Conservation (phyloP, 1,284 basidiomycete genomes). For the Ganoderma resinaceum region DNA sequence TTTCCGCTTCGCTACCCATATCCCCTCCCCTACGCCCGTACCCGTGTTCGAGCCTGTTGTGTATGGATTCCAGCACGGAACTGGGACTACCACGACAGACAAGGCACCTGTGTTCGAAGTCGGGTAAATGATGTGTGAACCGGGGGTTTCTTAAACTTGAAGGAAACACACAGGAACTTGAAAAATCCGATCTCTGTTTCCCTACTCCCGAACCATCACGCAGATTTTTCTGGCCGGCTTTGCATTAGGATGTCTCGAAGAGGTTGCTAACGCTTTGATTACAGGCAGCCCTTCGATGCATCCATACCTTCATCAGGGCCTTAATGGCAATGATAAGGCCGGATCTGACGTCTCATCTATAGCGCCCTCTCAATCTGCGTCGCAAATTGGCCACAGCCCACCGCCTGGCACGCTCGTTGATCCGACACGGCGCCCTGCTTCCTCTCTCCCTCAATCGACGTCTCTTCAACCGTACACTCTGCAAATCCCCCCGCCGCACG, state of each 20-base stretch:
- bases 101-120: no score
- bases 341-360: conserved; percentile 46
- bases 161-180: no score
- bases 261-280: conserved; percentile 5
- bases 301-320: conserved; percentile 32
- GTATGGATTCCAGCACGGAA: neutral
- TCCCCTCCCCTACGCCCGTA: neutral
- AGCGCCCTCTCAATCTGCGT: conserved; percentile 54
- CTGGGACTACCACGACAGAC: no score
- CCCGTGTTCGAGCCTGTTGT: neutral
- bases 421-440: conserved; percentile 13
- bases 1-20: neutral
- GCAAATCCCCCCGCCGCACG: conserved; percentile 62
- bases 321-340: conserved; percentile 33
- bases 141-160: no score
- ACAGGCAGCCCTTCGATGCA: conserved; percentile 28
- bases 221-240: no score
- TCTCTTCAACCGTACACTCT: conserved; percentile 36
- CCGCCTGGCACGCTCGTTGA: conserved; percentile 12
- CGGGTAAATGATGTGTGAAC: no score
- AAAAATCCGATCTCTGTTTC: no score
- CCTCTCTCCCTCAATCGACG: conserved; percentile 14
- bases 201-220: no score
- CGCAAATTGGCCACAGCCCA: conserved; percentile 37
- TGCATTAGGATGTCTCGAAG: neutral